Evolutionary conservation across 208 protist species (phyloP).

Genomic region (Trichomonas tenax): DNA sequence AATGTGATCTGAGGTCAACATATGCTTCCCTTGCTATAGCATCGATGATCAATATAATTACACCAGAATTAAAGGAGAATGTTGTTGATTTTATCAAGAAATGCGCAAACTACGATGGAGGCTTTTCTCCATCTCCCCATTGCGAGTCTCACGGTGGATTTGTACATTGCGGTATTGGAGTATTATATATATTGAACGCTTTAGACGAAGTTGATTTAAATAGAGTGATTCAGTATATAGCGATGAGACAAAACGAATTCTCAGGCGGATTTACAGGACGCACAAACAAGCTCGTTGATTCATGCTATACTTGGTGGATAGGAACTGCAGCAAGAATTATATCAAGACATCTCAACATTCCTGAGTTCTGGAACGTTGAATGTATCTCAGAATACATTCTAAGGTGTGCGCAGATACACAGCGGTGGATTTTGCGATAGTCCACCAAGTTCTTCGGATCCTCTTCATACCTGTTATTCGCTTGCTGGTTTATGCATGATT

Average conservation of each 20-base stretch:
- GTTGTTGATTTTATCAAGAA: background rate
- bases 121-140: background rate
- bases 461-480: background rate
- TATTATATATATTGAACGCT: conserved; percentile 14
- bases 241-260: conserved; percentile 22
- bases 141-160: conserved; percentile 39
- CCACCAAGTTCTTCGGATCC: background rate
- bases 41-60: background rate
- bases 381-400: background rate
- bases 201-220: conserved; percentile 17
- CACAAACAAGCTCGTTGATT: conserved; percentile 40
- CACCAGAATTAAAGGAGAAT: background rate
- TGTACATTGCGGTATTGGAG: conserved; percentile 33
- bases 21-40: conserved; percentile 4
- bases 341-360: background rate
- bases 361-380: background rate
- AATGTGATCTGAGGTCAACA: conserved; percentile 45
- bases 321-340: conserved; percentile 11
- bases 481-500: background rate
- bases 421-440: background rate
- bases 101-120: background rate
- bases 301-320: conserved; percentile 38
- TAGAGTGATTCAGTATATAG: conserved; percentile 28
- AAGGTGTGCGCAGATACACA: background rate
- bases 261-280: conserved; percentile 35